Conservation (phyloP, 371 early-diverging fungal species). For the Actinomortierella wolfii region DNA sequence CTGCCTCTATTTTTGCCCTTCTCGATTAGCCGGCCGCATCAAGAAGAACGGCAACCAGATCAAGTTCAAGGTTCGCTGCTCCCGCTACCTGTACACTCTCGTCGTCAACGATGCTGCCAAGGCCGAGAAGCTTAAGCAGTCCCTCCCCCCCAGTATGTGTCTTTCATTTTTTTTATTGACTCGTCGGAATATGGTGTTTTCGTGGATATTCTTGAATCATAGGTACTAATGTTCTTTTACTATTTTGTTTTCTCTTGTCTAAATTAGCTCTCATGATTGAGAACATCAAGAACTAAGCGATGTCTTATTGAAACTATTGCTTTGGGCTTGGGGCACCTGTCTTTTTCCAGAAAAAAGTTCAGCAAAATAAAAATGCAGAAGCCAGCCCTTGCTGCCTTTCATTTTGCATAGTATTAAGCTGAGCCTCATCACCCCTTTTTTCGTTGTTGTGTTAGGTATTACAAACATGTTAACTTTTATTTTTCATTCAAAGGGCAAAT, state of each 20-base stretch:
- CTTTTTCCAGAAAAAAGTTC: constrained; percentile 1
- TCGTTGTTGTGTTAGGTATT: too few species aligned
- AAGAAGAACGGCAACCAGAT: constrained; percentile 95
- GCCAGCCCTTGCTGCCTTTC: constrained; percentile 8
- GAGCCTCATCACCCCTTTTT: background rate
- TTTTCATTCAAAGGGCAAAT: background rate
- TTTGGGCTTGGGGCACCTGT: constrained; percentile 14
- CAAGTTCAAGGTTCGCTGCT: constrained; percentile 99
- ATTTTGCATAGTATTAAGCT: constrained; percentile 9
- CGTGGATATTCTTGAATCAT: background rate
- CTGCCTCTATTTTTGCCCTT: constrained; percentile 3
- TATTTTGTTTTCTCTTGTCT: background rate
- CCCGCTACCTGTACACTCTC: constrained; percentile 97
- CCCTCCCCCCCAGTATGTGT: constrained; percentile 82
- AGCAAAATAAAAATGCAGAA: constrained; percentile 11
- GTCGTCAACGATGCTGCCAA: constrained; percentile 94
- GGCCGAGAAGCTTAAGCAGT: constrained; percentile 96
- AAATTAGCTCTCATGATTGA: constrained; percentile 31
- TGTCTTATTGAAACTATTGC: constrained; percentile 15
- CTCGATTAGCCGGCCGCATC: constrained; percentile 79
- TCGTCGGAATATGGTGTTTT: too few species aligned
- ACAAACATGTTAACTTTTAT: background rate
- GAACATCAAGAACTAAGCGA: constrained; percentile 37
- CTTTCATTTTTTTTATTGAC: background rate
- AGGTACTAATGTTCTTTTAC: background rate